Conservation (phyloP, 768 basidiomycete genomes). For the Mycena belliarum region DNA sequence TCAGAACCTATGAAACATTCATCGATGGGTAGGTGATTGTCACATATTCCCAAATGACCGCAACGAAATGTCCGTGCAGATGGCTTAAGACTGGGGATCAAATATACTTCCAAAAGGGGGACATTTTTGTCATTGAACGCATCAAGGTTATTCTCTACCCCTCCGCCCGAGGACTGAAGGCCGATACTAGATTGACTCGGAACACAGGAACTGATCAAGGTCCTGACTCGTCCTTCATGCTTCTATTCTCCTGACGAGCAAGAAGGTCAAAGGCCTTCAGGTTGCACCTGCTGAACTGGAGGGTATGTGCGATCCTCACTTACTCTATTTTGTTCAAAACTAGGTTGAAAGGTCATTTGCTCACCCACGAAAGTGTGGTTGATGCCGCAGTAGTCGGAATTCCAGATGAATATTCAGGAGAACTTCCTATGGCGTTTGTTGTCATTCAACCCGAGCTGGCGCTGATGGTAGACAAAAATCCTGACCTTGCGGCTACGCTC, state of each 20-base stretch:
- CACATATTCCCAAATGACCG: neutral
- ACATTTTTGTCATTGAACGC: conserved; percentile 53
- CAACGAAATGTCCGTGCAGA: conserved; percentile 17
- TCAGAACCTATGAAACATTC: conserved; percentile 6
- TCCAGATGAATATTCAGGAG: conserved; percentile 30
- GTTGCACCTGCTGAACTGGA: conserved; percentile 33
- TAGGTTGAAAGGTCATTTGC: conserved; percentile 16
- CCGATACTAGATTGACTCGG: too few relatives aligned
- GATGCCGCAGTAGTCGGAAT: conserved; percentile 31
- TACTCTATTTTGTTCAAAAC: neutral
- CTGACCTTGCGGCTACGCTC: neutral
- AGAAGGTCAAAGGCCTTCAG: conserved; percentile 29
- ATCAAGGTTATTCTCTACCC: conserved; percentile 43
- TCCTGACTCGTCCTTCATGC: neutral
- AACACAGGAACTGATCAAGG: conserved; percentile 15
- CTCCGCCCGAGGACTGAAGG: too few relatives aligned
- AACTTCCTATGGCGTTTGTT: conserved; percentile 34
- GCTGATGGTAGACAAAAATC: conserved; percentile 17
- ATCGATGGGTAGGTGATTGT: conserved; percentile 4
- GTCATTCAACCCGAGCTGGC: conserved; percentile 30
- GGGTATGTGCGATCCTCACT: conserved; percentile 9
- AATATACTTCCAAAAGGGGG: conserved; percentile 47
- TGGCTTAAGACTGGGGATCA: conserved; percentile 49
- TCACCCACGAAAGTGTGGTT: conserved; percentile 27
- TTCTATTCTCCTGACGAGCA: neutral